A percentile compares a stretch with the other conserved stretches of the same genome.
These are phyloP conservation scores for Arthroderma sp. DNA, from an alignment of 2,329 filamentous ascomycete genomes.

Conservation along the genomic window DNA sequence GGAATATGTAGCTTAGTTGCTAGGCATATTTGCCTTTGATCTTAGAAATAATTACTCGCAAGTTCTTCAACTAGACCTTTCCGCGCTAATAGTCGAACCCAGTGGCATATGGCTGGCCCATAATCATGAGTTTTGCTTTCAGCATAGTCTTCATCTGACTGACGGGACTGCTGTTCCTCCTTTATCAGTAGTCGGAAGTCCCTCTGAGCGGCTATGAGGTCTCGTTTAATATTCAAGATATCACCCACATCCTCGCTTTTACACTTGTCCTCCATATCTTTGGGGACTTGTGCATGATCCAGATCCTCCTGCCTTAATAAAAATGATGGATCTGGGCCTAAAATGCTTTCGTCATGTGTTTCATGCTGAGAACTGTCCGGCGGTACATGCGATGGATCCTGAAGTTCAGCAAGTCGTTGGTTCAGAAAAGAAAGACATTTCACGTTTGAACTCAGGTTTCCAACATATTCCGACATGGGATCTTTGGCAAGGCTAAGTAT, in stretches of 20 bases:
- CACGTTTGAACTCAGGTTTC: constrained; percentile 33
- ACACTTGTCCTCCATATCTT: constrained; percentile 15
- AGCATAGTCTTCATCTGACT: constrained; percentile 29
- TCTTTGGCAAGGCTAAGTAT: constrained; percentile 62
- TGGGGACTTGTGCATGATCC: constrained; percentile 19
- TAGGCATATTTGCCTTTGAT: too few relatives aligned
- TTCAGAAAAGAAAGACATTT: constrained; percentile 31
- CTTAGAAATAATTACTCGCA: neutral
- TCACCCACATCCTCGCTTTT: constrained; percentile 15
- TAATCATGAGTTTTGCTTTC: constrained; percentile 46
- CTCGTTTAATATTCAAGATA: constrained; percentile 19
- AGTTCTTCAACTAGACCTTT: constrained; percentile 43
- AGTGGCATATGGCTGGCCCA: constrained; percentile 53
- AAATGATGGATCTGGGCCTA: constrained; percentile 26
- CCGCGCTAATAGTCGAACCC: constrained; percentile 56
- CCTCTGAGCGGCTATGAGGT: constrained; percentile 20
- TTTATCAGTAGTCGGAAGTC: constrained; percentile 23
- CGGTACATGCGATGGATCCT: neutral
- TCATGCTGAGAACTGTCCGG: constrained; percentile 5
- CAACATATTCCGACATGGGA: constrained; percentile 40
- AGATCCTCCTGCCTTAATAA: constrained; percentile 22
- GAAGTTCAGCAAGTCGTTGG: neutral
- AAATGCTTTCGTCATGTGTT: constrained; percentile 13
- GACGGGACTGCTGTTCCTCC: constrained; percentile 27
- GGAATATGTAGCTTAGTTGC: too few relatives aligned